Conservation (phyloP, 1,284 basidiomycete species). For the Ustilago trichophora region DNA sequence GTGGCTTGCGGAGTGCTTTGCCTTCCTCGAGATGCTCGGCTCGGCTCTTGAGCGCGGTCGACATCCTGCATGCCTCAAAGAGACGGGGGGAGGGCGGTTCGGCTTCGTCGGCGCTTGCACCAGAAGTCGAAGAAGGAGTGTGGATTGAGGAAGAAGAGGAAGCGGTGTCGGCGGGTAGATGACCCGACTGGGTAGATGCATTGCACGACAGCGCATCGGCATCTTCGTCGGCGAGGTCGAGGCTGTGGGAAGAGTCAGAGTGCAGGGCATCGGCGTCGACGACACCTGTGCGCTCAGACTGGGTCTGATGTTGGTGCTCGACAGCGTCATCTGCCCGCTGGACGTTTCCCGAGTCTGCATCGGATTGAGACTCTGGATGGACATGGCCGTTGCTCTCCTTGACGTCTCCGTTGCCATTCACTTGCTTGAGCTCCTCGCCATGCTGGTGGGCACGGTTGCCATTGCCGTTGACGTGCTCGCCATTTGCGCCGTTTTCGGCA, state of each 20-base stretch:
- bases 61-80: constrained; percentile 31
- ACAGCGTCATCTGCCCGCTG: constrained; percentile 49
- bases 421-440: too few relatives aligned
- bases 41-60: constrained; percentile 27
- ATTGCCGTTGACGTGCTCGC: constrained; percentile 5
- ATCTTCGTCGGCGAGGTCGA: constrained; percentile 2
- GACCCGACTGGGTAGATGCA: constrained; percentile 40
- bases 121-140: constrained; percentile 45
- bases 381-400: too few relatives aligned
- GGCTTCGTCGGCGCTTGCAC: constrained; percentile 44
- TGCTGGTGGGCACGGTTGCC: constrained; percentile 10
- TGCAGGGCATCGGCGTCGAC: constrained; percentile 41
- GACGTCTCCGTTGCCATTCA: too few relatives aligned
- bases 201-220: constrained; percentile 38
- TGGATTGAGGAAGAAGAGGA: constrained; percentile 42
- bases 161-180: constrained; percentile 32
- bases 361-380: too few relatives aligned
- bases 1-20: constrained; percentile 30
- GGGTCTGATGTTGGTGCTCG: constrained; percentile 5
- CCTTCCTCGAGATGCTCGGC: constrained; percentile 29
- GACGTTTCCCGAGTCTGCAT: constrained; percentile 48
- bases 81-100: constrained; percentile 39
- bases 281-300: too few relatives aligned
- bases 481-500: not conserved
- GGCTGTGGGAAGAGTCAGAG: constrained; percentile 6